Evolutionary conservation across 176 grass and related monocot genomes (phyloP), one percentile per base, ranked within the genome.

Genomic region (Musa beccarii): DNA sequence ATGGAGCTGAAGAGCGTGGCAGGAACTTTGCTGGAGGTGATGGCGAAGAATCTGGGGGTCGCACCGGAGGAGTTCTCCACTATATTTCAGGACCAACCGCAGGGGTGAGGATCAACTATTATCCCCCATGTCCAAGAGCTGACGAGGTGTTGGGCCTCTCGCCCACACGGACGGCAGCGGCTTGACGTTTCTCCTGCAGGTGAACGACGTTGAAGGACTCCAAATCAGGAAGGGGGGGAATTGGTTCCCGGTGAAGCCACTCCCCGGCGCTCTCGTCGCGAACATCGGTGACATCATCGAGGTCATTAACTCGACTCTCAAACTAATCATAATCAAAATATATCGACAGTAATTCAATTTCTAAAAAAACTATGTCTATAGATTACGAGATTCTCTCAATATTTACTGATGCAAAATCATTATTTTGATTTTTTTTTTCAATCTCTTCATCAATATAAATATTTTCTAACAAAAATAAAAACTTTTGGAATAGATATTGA

Each of bases 51-150:
- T 22, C 22, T 22, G 22, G 22, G 22, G 22, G 22, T 22, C 22
- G 22, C 22, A 22, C 22, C 22, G 22, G 22, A 28, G 52, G 63
- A 63, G 20, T 64, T 96, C 2, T 72, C 80, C 2, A 54, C 53
- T 2, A 83, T 74, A 50, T 86, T 83, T 10, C 13, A 19, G 1
- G 73, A 28, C 0, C 65, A 67, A 6, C 72, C 84, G 9, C 92
- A 96, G 71, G 69, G 15, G 19, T 96, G 2, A 92, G 92, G 84
- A 87, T 96, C 52, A 92, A 89, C 77, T 87, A 86, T 84, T 96
- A 92, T 10, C 92, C 86, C 1, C 81, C 77, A 1, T 96, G 92
- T 43, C 75, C 62, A 0, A 63, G 82, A 14, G 54, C 82, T 0
- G 66, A 85, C 73, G 81, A 89, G 69, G 86, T 96, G 0, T 16